Evolutionary conservation across 495 filamentous ascomycete species (phyloP).

Genomic region (Aspergillus coremiiformis): DNA sequence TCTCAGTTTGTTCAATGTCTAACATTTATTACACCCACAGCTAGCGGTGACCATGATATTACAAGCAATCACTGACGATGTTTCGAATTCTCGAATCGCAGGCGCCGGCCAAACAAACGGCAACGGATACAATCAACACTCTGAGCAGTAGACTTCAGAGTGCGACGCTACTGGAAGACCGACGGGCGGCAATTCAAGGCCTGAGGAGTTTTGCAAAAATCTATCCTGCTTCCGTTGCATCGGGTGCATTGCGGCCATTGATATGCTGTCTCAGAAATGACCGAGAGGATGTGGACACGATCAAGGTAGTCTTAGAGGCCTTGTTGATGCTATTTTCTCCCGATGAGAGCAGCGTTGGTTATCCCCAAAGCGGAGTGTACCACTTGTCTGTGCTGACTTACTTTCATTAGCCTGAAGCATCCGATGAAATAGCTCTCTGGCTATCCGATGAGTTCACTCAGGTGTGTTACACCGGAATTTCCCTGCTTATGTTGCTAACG

Average conservation of each 20-base stretch:
- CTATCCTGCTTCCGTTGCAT: constrained; percentile 94
- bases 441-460: constrained; percentile 97
- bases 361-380: neutral
- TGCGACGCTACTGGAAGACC: constrained; percentile 86
- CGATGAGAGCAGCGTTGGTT: constrained; percentile 58
- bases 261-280: constrained; percentile 81
- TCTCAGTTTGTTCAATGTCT: constrained; percentile 25
- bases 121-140: constrained; percentile 84
- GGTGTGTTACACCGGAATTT: constrained; percentile 37
- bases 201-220: constrained; percentile 92
- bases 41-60: constrained; percentile 42
- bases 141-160: constrained; percentile 79
- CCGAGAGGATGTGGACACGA: constrained; percentile 91
- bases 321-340: constrained; percentile 85
- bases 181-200: constrained; percentile 85
- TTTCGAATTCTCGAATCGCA: constrained; percentile 78
- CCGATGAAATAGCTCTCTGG: constrained; percentile 94
- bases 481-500: constrained; percentile 35
- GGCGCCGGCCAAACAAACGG: constrained; percentile 92
- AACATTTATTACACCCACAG: constrained; percentile 21
- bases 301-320: constrained; percentile 90
- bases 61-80: constrained; percentile 49
- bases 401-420: constrained; percentile 69
- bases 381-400: constrained; percentile 20
- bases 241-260: constrained; percentile 75